Evolutionary conservation across 306 rosid genomes (phyloP).

Genomic region (Clitoria ternatea): DNA sequence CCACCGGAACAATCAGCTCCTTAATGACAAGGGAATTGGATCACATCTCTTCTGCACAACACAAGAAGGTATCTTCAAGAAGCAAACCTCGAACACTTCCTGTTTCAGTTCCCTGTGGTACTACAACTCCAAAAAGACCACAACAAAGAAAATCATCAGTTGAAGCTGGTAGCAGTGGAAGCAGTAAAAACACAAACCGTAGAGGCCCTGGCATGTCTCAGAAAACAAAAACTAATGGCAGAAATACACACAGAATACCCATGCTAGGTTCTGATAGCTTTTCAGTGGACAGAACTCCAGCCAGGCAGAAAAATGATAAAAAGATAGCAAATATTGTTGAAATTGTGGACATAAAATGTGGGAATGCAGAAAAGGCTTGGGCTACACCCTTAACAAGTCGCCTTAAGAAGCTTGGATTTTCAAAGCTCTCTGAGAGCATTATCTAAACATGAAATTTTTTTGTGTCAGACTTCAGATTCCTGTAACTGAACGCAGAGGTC

Average conservation of each 20-base stretch:
- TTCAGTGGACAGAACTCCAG: constrained; percentile 41
- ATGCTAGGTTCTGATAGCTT: constrained; percentile 58
- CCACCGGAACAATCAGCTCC: constrained; percentile 78
- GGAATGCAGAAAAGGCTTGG: constrained; percentile 71
- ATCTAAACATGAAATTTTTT: constrained; percentile 55
- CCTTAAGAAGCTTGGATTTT: constrained; percentile 79
- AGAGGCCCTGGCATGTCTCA: constrained; percentile 38
- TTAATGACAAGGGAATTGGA: constrained; percentile 87
- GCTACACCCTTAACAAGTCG: constrained; percentile 64
- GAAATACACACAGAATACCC: constrained; percentile 57
- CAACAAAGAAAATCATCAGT: constrained; percentile 59
- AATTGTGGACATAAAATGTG: constrained; percentile 81
- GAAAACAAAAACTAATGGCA: constrained; percentile 47
- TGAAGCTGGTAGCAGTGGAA: constrained; percentile 66
- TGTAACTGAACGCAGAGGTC: constrained; percentile 49
- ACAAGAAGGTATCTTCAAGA: constrained; percentile 45
- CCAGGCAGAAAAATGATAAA: constrained; percentile 53
- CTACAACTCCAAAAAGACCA: constrained; percentile 43
- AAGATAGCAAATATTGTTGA: constrained; percentile 64
- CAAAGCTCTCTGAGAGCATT: constrained; percentile 74
- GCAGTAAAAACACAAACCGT: constrained; percentile 27
- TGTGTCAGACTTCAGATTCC: constrained; percentile 56
- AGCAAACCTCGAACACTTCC: constrained; percentile 43
- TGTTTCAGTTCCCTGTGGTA: constrained; percentile 41
- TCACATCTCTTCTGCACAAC: constrained; percentile 49